Conservation (phyloP, 2,329 filamentous ascomycete species). For the Penicillium sp. region DNA sequence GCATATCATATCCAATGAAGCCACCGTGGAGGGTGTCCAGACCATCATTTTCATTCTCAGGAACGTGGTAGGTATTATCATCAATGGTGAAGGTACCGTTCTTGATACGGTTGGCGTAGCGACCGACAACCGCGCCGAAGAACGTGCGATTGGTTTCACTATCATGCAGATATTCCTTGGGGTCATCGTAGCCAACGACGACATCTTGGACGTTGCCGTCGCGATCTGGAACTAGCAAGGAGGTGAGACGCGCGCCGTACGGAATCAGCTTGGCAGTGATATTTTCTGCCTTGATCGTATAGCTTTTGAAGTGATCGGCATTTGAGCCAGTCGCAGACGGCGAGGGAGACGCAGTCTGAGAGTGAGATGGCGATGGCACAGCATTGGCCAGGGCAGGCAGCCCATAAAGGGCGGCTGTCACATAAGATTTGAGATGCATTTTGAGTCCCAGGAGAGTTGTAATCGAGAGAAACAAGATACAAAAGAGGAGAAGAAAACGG, state of each 20-base stretch:
- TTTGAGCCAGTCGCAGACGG: slow-evolving; percentile 13
- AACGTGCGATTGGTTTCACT: slow-evolving; percentile 49
- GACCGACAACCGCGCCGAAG: slow-evolving; percentile 51
- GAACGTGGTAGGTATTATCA: slow-evolving; percentile 48
- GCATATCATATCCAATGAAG: slow-evolving; percentile 48
- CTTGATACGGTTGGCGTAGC: slow-evolving; percentile 58
- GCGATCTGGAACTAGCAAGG: slow-evolving; percentile 52
- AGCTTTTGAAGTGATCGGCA: slow-evolving; percentile 41
- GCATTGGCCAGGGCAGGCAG: slow-evolving; percentile 31
- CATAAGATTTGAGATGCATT: slow-evolving; percentile 40
- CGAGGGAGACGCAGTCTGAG: slow-evolving; percentile 5
- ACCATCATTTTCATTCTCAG: slow-evolving; percentile 54
- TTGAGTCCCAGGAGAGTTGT: slow-evolving; percentile 31
- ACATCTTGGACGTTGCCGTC: slow-evolving; percentile 52
- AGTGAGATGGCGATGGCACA: slow-evolving; percentile 16
- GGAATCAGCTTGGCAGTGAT: slow-evolving; percentile 52
- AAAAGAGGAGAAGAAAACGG: slow-evolving; percentile 32
- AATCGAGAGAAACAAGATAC: slow-evolving; percentile 32
- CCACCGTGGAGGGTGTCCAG: slow-evolving; percentile 55
- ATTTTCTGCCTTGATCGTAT: slow-evolving; percentile 48
- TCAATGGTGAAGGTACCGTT: slow-evolving; percentile 57
- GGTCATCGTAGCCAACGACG: slow-evolving; percentile 52
- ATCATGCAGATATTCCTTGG: slow-evolving; percentile 46
- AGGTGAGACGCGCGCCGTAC: slow-evolving; percentile 50
- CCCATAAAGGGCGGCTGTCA: slow-evolving; percentile 35